Evolutionary conservation across 2,329 filamentous ascomycete genomes (phyloP), one percentile per base, ranked within the genome.

Genomic region (Neonectria neomacrospora): DNA sequence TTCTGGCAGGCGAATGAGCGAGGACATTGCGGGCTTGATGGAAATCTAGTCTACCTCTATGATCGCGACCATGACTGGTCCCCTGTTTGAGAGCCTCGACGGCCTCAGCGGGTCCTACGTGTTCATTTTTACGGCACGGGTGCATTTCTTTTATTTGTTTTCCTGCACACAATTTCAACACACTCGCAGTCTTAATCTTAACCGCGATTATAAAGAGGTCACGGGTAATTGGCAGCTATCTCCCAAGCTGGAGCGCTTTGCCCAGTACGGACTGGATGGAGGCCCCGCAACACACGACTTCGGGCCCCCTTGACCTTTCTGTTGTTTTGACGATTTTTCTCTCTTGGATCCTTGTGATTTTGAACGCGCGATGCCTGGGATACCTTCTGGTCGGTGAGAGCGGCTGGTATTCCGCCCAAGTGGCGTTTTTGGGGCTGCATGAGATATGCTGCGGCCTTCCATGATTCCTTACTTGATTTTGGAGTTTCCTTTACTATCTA

Each of bases 21-120:
- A 90, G 75, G 88, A 90, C 65, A 82, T 90, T 50, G 87, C 86
- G 30, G 82, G 83, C 4, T 80, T 82, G 20, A 90, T 90, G 86
- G 88, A 90, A 72, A 85, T 90, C 69, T 88, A 83, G 67, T 58
- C 58, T 47, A 18, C 22, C 28, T 60, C 48, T 44, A 63, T 56
- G 18, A 50, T 37, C n/a, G 11, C 42, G 52, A 39, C 37, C 12
- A 26, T 39, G 30, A 16, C 22, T 26, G 12, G 7, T 52, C n/a
- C 30, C 18, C 20, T 50, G 32, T 14, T 11, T 26, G 18, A 16
- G 34, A 56, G 41, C 32, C 41, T 44, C 41, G 47, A 45, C n/a
- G 34, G 37, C 30, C 23, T 41, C 28, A 12, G 8, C 48, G 20
- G 41, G 41, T 57, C 53, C 65, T 52, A 48, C 58, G 48, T 58